Evolutionary conservation across 192 early-diverging fungal genomes (phyloP).

Genomic region (Geranomyces michiganensis): DNA sequence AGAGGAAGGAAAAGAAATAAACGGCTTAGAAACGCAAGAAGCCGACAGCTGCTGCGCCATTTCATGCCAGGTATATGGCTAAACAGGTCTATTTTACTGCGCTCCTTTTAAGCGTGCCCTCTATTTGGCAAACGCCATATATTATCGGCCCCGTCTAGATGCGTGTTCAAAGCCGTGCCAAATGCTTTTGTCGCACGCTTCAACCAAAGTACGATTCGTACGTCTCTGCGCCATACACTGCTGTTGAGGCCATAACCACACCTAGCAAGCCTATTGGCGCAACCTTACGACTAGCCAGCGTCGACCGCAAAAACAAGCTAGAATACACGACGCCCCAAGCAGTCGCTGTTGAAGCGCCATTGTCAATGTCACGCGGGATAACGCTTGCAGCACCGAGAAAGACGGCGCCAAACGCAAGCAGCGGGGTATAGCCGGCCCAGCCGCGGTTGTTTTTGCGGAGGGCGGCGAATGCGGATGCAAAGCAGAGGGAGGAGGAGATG

Average conservation of each 20-base stretch:
- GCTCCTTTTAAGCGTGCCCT: too few relatives aligned
- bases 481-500: conserved; percentile 12
- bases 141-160: too few relatives aligned
- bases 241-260: conserved; percentile 19
- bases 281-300: conserved; percentile 4
- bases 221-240: conserved; percentile 23
- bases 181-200: background rate
- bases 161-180: too few relatives aligned
- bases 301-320: conserved; percentile 11
- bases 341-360: conserved; percentile 26
- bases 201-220: conserved; percentile 29
- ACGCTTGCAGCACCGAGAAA: conserved; percentile 14
- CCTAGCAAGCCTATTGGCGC: conserved; percentile 22
- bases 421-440: conserved; percentile 24
- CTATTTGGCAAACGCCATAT: too few relatives aligned
- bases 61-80: too few relatives aligned
- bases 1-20: too few relatives aligned
- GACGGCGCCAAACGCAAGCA: conserved; percentile 16
- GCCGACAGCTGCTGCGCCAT: too few relatives aligned
- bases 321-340: conserved; percentile 30
- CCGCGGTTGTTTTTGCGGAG: conserved; percentile 14
- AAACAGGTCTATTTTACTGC: too few relatives aligned
- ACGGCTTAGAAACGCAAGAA: too few relatives aligned
- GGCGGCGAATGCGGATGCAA: conserved; percentile 20
- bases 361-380: conserved; percentile 16